These are phyloP conservation scores for Lyophyllum semitale DNA, from an alignment of 768 basidiomycete genomes.

Conservation along the genomic window DNA sequence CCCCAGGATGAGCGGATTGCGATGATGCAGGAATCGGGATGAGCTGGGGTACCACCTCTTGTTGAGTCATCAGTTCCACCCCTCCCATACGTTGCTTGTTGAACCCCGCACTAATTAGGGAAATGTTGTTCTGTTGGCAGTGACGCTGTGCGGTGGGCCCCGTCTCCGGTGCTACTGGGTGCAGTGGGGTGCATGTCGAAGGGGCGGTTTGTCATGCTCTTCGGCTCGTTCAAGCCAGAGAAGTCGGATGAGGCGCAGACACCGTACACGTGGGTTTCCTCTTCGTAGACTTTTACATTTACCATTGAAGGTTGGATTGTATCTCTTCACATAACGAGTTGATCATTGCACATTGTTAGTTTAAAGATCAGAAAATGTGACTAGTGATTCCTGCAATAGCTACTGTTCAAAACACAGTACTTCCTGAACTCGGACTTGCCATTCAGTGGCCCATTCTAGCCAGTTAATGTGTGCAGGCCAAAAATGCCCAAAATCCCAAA, in stretches of 20 bases:
- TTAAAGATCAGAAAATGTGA: too few species aligned
- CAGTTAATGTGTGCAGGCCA: too few species aligned
- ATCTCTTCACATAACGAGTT: too few species aligned
- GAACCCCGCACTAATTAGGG: neutral
- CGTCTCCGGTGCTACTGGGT: slow-evolving; percentile 61
- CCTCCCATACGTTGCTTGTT: slow-evolving; percentile 49
- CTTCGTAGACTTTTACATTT: too few species aligned
- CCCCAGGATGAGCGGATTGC: slow-evolving; percentile 37
- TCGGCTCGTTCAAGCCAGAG: slow-evolving; percentile 64
- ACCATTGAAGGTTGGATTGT: too few species aligned
- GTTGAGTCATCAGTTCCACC: slow-evolving; percentile 69
- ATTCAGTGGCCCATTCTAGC: too few species aligned
- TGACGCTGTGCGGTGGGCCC: slow-evolving; percentile 71
- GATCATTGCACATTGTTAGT: too few species aligned
- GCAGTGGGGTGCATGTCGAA: slow-evolving; percentile 76
- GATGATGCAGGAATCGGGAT: slow-evolving; percentile 48
- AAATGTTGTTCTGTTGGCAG: slow-evolving; percentile 36
- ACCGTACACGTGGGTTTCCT: slow-evolving; percentile 53
- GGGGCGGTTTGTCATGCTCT: slow-evolving; percentile 70
- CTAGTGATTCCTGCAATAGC: too few species aligned
- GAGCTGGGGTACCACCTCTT: slow-evolving; percentile 72
- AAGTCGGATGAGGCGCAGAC: slow-evolving; percentile 44
- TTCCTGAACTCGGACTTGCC: too few species aligned
- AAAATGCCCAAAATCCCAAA: too few species aligned
- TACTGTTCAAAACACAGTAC: too few species aligned